phyloP scores from a whole-genome alignment of 2,329 filamentous ascomycete genomes.

The Colletotrichum theobromicola region DNA sequence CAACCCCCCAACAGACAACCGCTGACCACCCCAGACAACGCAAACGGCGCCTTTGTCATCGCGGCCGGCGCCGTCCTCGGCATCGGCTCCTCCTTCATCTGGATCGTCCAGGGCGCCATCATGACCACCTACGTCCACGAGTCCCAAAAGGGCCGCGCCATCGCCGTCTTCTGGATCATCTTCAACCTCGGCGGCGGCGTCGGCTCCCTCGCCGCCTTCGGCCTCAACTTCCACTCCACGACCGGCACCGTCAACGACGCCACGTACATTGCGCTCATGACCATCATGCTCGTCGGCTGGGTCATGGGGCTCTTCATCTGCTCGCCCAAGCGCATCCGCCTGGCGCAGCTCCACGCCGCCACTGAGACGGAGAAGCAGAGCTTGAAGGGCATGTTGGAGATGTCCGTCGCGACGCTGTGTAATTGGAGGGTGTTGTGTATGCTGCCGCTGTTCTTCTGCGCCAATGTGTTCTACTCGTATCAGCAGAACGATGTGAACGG shows the following conservation, averaged over 20 bases:
- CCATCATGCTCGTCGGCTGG: constrained; percentile 56
- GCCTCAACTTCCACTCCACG: constrained; percentile 45
- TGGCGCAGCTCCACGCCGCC: constrained; percentile 38
- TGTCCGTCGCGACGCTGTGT: constrained; percentile 40
- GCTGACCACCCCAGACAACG: constrained; percentile 41
- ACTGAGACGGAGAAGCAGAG: constrained; percentile 44
- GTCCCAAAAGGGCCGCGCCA: constrained; percentile 45
- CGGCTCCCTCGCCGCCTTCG: constrained; percentile 48
- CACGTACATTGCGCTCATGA: constrained; percentile 55
- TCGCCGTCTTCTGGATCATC: constrained; percentile 49
- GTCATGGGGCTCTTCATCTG: constrained; percentile 51
- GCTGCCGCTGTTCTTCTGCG: constrained; percentile 59
- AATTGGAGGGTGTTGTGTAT: constrained; percentile 52
- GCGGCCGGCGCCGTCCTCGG: constrained; percentile 49
- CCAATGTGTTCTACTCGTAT: constrained; percentile 62
- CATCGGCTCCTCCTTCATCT: constrained; percentile 48
- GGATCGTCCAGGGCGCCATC: constrained; percentile 52
- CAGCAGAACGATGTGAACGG: constrained; percentile 62
- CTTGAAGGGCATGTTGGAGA: constrained; percentile 37
- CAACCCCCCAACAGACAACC: constrained; percentile 31
- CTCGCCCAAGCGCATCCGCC: constrained; percentile 46
- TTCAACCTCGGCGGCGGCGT: constrained; percentile 51
- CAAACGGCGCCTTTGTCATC: constrained; percentile 49
- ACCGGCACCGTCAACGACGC: constrained; percentile 50
- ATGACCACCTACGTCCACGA: constrained; percentile 52